A percentile compares a stretch with the other conserved stretches of the same genome.
Evolutionary conservation across 495 filamentous ascomycete genomes (phyloP).

Genomic region (Daldinia loculata): DNA sequence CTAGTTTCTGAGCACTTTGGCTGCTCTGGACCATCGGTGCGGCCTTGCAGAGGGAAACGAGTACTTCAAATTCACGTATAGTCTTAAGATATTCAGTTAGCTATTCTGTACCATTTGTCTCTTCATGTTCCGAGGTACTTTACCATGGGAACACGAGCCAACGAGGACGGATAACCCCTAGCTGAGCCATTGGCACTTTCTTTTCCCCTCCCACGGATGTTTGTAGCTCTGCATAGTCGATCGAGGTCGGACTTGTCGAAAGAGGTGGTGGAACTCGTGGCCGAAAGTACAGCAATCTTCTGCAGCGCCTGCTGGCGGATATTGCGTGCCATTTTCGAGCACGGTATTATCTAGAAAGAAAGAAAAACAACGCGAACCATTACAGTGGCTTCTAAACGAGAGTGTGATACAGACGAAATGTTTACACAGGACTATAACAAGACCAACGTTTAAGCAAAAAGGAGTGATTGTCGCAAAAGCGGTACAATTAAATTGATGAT

Average conservation of each 20-base stretch:
- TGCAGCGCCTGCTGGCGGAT: constrained; percentile 72
- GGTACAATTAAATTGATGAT: constrained; percentile 29
- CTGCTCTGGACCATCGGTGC: constrained; percentile 71
- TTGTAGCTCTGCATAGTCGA: constrained; percentile 66
- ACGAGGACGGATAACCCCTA: constrained; percentile 40
- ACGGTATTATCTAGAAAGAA: constrained; percentile 1
- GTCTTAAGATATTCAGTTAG: constrained; percentile 52
- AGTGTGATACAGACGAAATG: constrained; percentile 3
- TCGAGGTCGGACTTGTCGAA: constrained; percentile 71
- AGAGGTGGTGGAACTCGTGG: constrained; percentile 58
- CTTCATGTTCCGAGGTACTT: constrained; percentile 10
- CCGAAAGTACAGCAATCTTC: constrained; percentile 72
- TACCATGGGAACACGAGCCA: constrained; percentile 63
- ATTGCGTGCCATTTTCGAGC: constrained; percentile 54
- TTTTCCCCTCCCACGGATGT: constrained; percentile 46
- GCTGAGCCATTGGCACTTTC: constrained; percentile 49
- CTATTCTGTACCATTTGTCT: neutral
- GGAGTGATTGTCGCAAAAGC: constrained; percentile 20
- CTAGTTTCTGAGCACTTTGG: constrained; percentile 77
- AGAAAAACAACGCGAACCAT: neutral
- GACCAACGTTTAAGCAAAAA: neutral
- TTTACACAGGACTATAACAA: constrained; percentile 4
- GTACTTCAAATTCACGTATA: constrained; percentile 85
- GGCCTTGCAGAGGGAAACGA: constrained; percentile 88
- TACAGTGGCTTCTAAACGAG: constrained; percentile 11